phyloP scores from a whole-genome alignment of 495 filamentous ascomycete genomes.

The Penicillium cataractarum region DNA sequence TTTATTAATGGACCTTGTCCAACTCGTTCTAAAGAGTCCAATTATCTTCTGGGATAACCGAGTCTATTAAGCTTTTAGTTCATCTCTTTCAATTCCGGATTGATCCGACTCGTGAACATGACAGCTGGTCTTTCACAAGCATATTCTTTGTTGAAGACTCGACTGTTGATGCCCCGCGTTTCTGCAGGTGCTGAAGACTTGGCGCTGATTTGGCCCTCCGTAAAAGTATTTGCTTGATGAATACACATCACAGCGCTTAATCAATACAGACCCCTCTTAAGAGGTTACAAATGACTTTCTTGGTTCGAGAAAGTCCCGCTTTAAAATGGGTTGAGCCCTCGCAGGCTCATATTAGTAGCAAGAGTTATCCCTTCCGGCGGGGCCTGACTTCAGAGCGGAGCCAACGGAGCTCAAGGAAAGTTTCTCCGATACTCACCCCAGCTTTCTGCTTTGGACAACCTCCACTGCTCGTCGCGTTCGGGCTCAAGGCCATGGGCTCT shows the following conservation, averaged over 20 bases:
- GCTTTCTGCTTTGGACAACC: neutral
- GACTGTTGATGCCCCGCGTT: neutral
- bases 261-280: neutral
- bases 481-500: slow-evolving; percentile 14
- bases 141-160: neutral
- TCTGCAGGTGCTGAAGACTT: neutral
- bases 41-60: too few species aligned
- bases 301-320: neutral
- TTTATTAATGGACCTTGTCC: too few species aligned
- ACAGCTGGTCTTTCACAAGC: neutral
- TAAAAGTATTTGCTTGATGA: neutral
- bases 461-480: slow-evolving; percentile 10
- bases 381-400: slow-evolving; percentile 6
- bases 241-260: neutral
- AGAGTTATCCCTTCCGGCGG: neutral
- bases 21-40: too few species aligned
- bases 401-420: slow-evolving; percentile 22
- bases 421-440: slow-evolving; percentile 28
- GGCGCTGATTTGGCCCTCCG: neutral
- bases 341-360: neutral
- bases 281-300: neutral
- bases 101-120: too few species aligned
- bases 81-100: too few species aligned
- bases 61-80: too few species aligned
- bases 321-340: neutral